Evolutionary conservation across 441 rosid species (phyloP), one percentile per base, ranked within the genome.

Genomic region (Geranium incanum): DNA sequence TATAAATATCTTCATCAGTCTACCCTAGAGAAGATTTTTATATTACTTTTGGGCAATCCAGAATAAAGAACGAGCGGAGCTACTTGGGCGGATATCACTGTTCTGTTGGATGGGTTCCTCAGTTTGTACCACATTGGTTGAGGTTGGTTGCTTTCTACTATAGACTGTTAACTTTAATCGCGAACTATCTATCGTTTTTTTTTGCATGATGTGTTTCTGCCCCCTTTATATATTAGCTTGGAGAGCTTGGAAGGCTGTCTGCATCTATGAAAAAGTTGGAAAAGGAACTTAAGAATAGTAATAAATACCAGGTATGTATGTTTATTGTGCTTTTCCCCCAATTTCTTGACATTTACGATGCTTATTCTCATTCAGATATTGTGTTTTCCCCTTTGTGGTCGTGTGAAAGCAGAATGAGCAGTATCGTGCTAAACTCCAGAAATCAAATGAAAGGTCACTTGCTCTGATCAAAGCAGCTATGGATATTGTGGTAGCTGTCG

Each of bases 81-180:
- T 92, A 70, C 50, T 95, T 67, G 97, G 97, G 8, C 87, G 95
- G 33, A 87, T 92, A 38, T 92, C 99, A n/a, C 93, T 95, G 57
- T 90, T 77, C 84, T 95, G 95, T 73, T 92, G 96, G 96, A 78
- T 91, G 81, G 95, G 97, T 80, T 89, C 99, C 68, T 88, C 93
- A 0, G 63, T 85, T 64, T 95, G 96, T 76, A 74, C 84, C 62
- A 77, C 96, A 74, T 81, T 90, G 86, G 95, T 90, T 69, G 98
- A 95, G 99, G 99, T 95, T 70, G 36, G 81, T 76, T 33, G 66
- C 69, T 72, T 72, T 8, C 45, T 59, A 69, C 62, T 13, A 23
- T 23, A 66, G n/a, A 6, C 72, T 16, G 36, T n/a, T 19, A 28
- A 43, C 59, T 62, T 73, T 37, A 37, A 6, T 33, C 16, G 50